A percentile compares a stretch with the other conserved stretches of the same genome.
phyloP scores from a whole-genome alignment of 345 rosid genomes.

The Lumnitzera littorea region DNA sequence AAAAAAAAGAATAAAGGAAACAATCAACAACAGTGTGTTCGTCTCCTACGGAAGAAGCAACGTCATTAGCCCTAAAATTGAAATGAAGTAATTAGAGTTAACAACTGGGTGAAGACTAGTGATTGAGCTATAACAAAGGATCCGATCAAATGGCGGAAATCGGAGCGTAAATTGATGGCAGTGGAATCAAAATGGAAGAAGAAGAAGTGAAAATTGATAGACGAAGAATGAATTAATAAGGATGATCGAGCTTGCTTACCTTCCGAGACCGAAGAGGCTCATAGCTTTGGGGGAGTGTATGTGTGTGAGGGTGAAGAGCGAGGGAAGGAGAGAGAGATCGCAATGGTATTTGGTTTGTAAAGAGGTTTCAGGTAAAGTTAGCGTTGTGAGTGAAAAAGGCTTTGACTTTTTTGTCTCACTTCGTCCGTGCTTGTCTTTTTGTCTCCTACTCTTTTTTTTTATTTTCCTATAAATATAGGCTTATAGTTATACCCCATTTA shows the following conservation, averaged over 20 bases:
- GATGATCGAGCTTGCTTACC: conserved; percentile 17
- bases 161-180: background rate
- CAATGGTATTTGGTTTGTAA: background rate
- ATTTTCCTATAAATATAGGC: too few relatives aligned
- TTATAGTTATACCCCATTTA: too few relatives aligned
- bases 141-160: too few relatives aligned
- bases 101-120: too few relatives aligned
- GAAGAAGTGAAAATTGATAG: background rate
- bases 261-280: conserved; percentile 76
- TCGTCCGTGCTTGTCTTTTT: too few relatives aligned
- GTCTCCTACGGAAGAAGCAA: too few relatives aligned
- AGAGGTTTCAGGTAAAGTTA: background rate
- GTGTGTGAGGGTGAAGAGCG: conserved; percentile 1
- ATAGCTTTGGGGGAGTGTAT: conserved; percentile 24
- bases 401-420: conserved; percentile 2
- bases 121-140: too few relatives aligned
- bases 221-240: background rate
- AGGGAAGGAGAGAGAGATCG: background rate
- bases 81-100: too few relatives aligned
- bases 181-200: conserved; percentile 6
- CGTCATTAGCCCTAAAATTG: too few relatives aligned
- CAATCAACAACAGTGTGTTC: too few relatives aligned
- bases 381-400: background rate
- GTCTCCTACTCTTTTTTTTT: too few relatives aligned
- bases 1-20: too few relatives aligned